Evolutionary conservation across 2,329 filamentous ascomycete genomes (phyloP).

Genomic region (Fusarium dimerum): DNA sequence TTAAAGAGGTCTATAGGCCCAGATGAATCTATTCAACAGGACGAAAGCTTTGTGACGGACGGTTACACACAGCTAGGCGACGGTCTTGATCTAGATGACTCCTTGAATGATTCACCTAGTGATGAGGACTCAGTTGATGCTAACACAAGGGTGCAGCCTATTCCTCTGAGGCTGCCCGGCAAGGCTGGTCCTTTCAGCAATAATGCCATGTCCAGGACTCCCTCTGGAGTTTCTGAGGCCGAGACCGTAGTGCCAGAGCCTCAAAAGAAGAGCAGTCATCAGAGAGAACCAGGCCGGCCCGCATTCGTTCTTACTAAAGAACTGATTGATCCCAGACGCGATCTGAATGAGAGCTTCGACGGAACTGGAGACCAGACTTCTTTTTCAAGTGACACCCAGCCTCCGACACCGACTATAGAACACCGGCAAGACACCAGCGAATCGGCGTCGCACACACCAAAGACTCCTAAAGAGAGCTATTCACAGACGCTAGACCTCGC

Average conservation of each 20-base stretch:
- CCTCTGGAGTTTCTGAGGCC: slow-evolving; percentile 25
- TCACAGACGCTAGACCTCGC: slow-evolving; percentile 2
- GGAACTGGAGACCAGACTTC: slow-evolving; percentile 15
- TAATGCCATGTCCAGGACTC: slow-evolving; percentile 14
- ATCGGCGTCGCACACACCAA: slow-evolving; percentile 12
- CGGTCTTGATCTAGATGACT: slow-evolving; percentile 13
- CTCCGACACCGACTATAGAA: slow-evolving; percentile 18
- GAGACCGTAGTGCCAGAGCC: slow-evolving; percentile 24
- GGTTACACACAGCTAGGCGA: not conserved
- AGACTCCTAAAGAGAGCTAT: slow-evolving; percentile 23
- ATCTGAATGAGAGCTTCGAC: slow-evolving; percentile 13
- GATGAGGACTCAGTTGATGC: slow-evolving; percentile 19
- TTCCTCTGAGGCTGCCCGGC: slow-evolving; percentile 22
- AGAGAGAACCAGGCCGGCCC: slow-evolving; percentile 14
- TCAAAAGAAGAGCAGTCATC: slow-evolving; percentile 9
- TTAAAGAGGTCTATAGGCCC: slow-evolving; percentile 13
- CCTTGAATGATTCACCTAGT: slow-evolving; percentile 13
- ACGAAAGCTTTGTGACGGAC: slow-evolving; percentile 6
- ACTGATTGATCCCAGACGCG: slow-evolving; percentile 11
- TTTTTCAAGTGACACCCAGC: slow-evolving; percentile 9
- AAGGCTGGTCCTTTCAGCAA: slow-evolving; percentile 10
- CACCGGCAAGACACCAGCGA: slow-evolving; percentile 9
- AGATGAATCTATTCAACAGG: slow-evolving; percentile 5
- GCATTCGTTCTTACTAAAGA: slow-evolving; percentile 23
- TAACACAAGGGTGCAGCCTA: slow-evolving; percentile 16